Percentiles rank a stretch among this genome's conserved stretches.
These are phyloP conservation scores for Pyrenochaeta sp. DNA, from an alignment of 2,329 filamentous ascomycete species.

Conservation along the genomic window DNA sequence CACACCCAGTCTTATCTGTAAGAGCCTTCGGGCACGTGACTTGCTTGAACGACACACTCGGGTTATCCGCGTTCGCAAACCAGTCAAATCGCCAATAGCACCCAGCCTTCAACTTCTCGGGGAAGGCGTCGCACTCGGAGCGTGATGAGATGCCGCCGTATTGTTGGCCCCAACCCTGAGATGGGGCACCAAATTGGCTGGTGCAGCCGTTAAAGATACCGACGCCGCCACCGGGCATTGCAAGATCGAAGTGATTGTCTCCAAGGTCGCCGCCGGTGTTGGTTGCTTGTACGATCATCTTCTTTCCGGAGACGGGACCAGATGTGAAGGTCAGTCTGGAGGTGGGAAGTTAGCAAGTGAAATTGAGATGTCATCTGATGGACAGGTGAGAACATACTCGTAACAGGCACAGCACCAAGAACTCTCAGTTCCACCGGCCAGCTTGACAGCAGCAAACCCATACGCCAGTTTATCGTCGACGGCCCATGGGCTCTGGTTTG, in stretches of 20 bases:
- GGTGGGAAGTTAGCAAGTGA: conserved; percentile 6
- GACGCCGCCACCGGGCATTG: conserved; percentile 49
- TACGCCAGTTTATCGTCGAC: conserved; percentile 67
- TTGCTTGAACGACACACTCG: conserved; percentile 41
- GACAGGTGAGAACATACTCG: conserved; percentile 45
- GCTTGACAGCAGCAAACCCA: conserved; percentile 70
- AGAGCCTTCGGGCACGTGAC: conserved; percentile 45
- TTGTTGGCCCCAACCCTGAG: conserved; percentile 44
- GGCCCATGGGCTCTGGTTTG: conserved; percentile 69
- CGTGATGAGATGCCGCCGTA: conserved; percentile 45
- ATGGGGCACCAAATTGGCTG: conserved; percentile 42
- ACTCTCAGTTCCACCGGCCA: conserved; percentile 62
- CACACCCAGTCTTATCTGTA: conserved; percentile 42
- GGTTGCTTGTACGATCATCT: conserved; percentile 70
- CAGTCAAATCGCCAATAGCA: conserved; percentile 51
- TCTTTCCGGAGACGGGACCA: conserved; percentile 65
- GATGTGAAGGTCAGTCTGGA: conserved; percentile 64
- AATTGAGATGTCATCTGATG: background rate
- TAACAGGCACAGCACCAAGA: conserved; percentile 74
- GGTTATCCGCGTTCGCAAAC: conserved; percentile 46
- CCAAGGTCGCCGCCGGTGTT: conserved; percentile 62
- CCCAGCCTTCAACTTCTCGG: conserved; percentile 45
- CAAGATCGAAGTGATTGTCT: conserved; percentile 48
- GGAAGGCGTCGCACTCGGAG: conserved; percentile 44
- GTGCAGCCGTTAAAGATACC: conserved; percentile 48